phyloP scores from a whole-genome alignment of 129 eudicot species.

The Tagetes patula region DNA sequence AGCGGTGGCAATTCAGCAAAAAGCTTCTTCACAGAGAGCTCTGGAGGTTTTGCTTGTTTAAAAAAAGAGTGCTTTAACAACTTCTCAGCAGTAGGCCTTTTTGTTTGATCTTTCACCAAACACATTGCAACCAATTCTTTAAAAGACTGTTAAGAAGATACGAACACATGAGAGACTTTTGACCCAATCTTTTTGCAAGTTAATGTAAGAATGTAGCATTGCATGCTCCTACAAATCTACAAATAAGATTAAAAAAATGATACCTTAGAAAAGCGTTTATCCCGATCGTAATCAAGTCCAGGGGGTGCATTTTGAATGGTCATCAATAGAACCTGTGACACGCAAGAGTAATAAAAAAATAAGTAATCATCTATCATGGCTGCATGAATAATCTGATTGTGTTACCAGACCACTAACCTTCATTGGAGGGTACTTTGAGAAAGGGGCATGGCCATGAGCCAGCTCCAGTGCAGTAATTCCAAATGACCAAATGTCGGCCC shows the following conservation, averaged over 20 bases:
- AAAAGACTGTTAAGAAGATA: constrained; percentile 61
- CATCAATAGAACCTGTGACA: constrained; percentile 84
- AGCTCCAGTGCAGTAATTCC: constrained; percentile 97
- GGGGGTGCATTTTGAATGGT: constrained; percentile 99
- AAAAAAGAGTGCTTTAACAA: constrained; percentile 90
- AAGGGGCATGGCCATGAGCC: constrained; percentile 99
- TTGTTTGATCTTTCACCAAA: constrained; percentile 97
- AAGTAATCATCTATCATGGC: constrained; percentile 30
- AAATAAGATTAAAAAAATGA: constrained; percentile 1
- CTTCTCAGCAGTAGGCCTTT: constrained; percentile 92
- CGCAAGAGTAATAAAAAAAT: constrained; percentile 12
- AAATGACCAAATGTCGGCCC: constrained; percentile 98
- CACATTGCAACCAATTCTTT: constrained; percentile 99
- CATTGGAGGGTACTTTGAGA: constrained; percentile 99
- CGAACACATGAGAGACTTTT: constrained; percentile 17
- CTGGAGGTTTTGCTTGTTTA: constrained; percentile 91
- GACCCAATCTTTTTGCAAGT: neutral
- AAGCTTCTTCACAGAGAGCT: constrained; percentile 74
- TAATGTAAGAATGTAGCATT: constrained; percentile 21
- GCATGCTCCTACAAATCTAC: constrained; percentile 7
- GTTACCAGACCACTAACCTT: constrained; percentile 49
- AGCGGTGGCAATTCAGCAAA: constrained; percentile 87
- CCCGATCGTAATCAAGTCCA: constrained; percentile 98
- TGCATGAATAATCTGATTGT: constrained; percentile 11
- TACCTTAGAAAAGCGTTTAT: constrained; percentile 96